Conservation (phyloP, 352 stramenopile genomes). For the Pythium oligandrum region DNA sequence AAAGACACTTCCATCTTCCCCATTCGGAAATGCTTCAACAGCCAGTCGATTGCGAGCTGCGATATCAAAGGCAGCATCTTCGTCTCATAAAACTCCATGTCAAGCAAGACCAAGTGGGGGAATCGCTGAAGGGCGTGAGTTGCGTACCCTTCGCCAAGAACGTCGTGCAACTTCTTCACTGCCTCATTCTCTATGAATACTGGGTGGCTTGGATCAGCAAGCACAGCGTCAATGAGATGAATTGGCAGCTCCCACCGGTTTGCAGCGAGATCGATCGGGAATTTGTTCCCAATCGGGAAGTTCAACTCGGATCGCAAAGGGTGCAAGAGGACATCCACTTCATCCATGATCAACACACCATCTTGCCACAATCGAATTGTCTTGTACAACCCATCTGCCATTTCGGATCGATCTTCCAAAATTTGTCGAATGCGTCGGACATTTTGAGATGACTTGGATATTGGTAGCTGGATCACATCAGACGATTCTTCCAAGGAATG, state of each 20-base stretch:
- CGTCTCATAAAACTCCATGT: conserved; percentile 94
- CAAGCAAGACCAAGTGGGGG: conserved; percentile 97
- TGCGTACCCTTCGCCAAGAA: conserved; percentile 89
- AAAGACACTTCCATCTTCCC: conserved; percentile 92
- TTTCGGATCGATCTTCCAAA: conserved; percentile 77
- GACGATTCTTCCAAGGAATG: conserved; percentile 87
- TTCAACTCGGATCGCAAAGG: conserved; percentile 89
- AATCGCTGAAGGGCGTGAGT: conserved; percentile 95
- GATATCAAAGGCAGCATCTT: conserved; percentile 94
- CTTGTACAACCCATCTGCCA: conserved; percentile 89
- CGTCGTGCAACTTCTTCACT: conserved; percentile 76
- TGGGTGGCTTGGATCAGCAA: conserved; percentile 19
- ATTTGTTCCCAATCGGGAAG: conserved; percentile 91
- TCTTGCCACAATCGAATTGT: conserved; percentile 89
- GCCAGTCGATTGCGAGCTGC: conserved; percentile 74
- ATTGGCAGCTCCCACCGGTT: conserved; percentile 92
- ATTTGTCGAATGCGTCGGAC: conserved; percentile 59
- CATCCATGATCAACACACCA: conserved; percentile 92
- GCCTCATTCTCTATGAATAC: conserved; percentile 11
- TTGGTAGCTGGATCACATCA: conserved; percentile 57
- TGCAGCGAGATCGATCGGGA: conserved; percentile 84
- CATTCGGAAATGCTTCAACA: conserved; percentile 87
- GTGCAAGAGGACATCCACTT: conserved; percentile 91
- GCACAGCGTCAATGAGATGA: conserved; percentile 94
- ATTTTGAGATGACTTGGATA: conserved; percentile 56